Evolutionary conservation across 2,329 filamentous ascomycete species (phyloP).

Genomic region (Botrytis byssoidea): DNA sequence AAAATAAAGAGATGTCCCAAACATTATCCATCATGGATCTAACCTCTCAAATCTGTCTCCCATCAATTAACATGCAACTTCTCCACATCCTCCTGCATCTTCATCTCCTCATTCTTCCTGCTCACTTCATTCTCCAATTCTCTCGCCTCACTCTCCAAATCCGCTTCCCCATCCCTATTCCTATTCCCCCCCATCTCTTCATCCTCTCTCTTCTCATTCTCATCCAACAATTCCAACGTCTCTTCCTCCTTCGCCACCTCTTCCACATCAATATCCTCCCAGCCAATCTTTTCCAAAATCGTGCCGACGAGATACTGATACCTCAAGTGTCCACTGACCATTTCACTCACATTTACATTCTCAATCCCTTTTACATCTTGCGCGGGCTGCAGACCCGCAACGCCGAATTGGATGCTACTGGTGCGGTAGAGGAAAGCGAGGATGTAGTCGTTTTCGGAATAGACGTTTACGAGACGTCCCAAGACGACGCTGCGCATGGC

Average conservation of each 20-base stretch:
- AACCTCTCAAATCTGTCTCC: background rate
- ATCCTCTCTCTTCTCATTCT: slow-evolving; percentile 43
- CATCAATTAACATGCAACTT: slow-evolving; percentile 18
- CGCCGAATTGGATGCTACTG: slow-evolving; percentile 76
- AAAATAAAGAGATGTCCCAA: background rate
- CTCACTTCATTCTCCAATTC: slow-evolving; percentile 33
- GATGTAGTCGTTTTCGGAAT: slow-evolving; percentile 82
- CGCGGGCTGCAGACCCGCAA: slow-evolving; percentile 79
- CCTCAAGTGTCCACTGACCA: slow-evolving; percentile 66
- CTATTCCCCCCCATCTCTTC: slow-evolving; percentile 27
- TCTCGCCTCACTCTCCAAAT: slow-evolving; percentile 38
- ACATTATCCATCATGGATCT: too few relatives aligned
- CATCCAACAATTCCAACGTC: slow-evolving; percentile 45
- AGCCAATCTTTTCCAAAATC: slow-evolving; percentile 65
- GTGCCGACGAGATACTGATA: slow-evolving; percentile 67
- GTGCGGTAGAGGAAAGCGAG: slow-evolving; percentile 85
- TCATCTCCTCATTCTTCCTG: slow-evolving; percentile 12
- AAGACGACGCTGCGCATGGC: slow-evolving; percentile 74
- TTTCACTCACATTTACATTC: slow-evolving; percentile 57
- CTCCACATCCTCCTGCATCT: slow-evolving; percentile 20
- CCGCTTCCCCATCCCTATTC: slow-evolving; percentile 26
- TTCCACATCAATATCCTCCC: slow-evolving; percentile 52
- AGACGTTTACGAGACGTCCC: slow-evolving; percentile 83
- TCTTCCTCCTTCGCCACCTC: slow-evolving; percentile 48
- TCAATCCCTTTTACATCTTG: slow-evolving; percentile 65